Conservation (phyloP, 1,284 basidiomycete species). For the Trametes sp. region DNA sequence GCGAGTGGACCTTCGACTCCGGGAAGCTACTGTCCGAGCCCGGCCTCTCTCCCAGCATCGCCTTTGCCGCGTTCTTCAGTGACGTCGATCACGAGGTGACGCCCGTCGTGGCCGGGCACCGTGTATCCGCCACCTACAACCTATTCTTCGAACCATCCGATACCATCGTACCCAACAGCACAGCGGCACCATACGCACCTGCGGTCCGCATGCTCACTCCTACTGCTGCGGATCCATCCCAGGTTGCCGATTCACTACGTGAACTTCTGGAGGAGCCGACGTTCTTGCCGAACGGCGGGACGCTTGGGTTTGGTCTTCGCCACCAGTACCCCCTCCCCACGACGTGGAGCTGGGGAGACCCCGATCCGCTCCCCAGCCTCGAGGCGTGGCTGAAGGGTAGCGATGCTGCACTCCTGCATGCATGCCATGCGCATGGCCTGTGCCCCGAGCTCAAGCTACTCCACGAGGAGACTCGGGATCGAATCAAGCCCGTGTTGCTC, state of each 20-base stretch:
- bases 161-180: neutral
- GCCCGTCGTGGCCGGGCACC: conserved; percentile 47
- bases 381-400: conserved; percentile 28
- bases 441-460: neutral
- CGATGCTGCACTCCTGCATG: conserved; percentile 29
- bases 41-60: conserved; percentile 31
- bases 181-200: neutral
- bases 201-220: conserved; percentile 12
- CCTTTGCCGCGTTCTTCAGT: conserved; percentile 49
- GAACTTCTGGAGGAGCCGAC: conserved; percentile 36
- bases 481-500: neutral
- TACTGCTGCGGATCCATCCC: neutral
- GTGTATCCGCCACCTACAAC: conserved; percentile 54
- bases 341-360: conserved; percentile 6
- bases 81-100: conserved; percentile 55
- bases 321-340: conserved; percentile 45
- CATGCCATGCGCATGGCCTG: conserved; percentile 6
- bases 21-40: conserved; percentile 19
- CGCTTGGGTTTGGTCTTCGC: conserved; percentile 47
- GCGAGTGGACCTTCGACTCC: conserved; percentile 47
- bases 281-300: conserved; percentile 45
- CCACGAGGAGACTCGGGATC: neutral
- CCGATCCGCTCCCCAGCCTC: conserved; percentile 9
- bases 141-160: conserved; percentile 35
- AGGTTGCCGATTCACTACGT: conserved; percentile 23